Evolutionary conservation across 2,329 filamentous ascomycete species (phyloP).

Genomic region (Lithohypha guttulata): DNA sequence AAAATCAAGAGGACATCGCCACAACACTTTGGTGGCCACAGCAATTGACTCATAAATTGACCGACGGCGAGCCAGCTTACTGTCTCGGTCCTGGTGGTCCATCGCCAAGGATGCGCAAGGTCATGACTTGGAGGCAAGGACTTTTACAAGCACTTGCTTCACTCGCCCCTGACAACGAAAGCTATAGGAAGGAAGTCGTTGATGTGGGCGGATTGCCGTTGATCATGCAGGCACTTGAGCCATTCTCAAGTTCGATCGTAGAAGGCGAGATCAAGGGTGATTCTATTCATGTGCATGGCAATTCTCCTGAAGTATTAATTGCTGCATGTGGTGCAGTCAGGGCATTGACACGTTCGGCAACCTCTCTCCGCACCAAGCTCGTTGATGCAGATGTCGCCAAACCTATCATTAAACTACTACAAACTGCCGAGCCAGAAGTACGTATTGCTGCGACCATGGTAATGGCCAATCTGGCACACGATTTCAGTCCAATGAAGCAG

Average conservation of each 20-base stretch:
- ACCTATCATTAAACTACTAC: slow-evolving; percentile 65
- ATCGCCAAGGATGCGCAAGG: slow-evolving; percentile 52
- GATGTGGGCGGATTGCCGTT: slow-evolving; percentile 70
- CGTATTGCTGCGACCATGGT: slow-evolving; percentile 77
- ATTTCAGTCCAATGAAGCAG: slow-evolving; percentile 86
- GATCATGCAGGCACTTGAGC: slow-evolving; percentile 71
- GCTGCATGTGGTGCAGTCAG: slow-evolving; percentile 75
- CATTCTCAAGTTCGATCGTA: slow-evolving; percentile 30
- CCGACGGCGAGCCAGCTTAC: slow-evolving; percentile 5
- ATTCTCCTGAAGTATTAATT: slow-evolving; percentile 66
- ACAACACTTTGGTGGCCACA: slow-evolving; percentile 17
- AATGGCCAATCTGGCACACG: slow-evolving; percentile 73
- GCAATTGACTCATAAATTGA: slow-evolving; percentile 5
- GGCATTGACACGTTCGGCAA: slow-evolving; percentile 74
- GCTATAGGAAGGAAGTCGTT: slow-evolving; percentile 71
- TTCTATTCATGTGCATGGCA: slow-evolving; percentile 44
- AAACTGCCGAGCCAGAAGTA: slow-evolving; percentile 64
- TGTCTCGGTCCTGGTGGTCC: slow-evolving; percentile 39
- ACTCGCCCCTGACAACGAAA: slow-evolving; percentile 68
- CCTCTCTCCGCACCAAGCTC: slow-evolving; percentile 70
- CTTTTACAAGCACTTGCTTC: slow-evolving; percentile 71
- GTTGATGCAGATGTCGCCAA: slow-evolving; percentile 74
- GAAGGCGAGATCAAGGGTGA: slow-evolving; percentile 3
- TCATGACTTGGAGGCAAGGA: slow-evolving; percentile 64
- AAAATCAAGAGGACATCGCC: slow-evolving; percentile 40